Conservation (phyloP, 2,329 filamentous ascomycete genomes). For the Trichocomaceae sp. region DNA sequence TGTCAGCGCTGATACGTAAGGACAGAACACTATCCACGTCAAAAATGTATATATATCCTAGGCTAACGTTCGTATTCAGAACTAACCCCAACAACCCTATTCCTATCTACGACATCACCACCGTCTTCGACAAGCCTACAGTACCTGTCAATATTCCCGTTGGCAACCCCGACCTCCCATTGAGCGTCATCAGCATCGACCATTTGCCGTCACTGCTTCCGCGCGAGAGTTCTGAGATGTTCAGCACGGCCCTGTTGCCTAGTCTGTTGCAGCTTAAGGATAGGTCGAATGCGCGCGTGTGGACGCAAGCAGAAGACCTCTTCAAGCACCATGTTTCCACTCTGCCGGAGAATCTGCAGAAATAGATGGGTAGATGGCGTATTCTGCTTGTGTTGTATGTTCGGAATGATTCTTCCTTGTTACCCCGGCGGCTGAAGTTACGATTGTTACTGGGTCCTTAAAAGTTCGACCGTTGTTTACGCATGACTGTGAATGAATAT, state of each 20-base stretch:
- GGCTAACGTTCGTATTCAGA: slow-evolving; percentile 18
- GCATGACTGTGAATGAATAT: background rate
- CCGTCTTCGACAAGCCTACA: slow-evolving; percentile 83
- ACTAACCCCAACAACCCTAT: slow-evolving; percentile 46
- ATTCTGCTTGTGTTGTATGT: too few species aligned
- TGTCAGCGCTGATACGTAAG: slow-evolving; percentile 47
- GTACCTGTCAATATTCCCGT: slow-evolving; percentile 53
- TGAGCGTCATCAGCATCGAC: slow-evolving; percentile 82
- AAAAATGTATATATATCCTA: background rate
- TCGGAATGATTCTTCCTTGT: too few species aligned
- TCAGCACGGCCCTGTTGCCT: slow-evolving; percentile 70
- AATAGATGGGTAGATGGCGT: too few species aligned
- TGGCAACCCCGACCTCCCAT: slow-evolving; percentile 51
- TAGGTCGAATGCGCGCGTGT: slow-evolving; percentile 64
- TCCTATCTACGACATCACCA: slow-evolving; percentile 77
- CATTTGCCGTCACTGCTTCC: slow-evolving; percentile 78
- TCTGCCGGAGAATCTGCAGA: slow-evolving; percentile 45
- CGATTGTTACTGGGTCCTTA: too few species aligned
- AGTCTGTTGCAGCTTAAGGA: slow-evolving; percentile 72
- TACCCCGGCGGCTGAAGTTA: background rate
- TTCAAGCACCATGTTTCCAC: slow-evolving; percentile 75
- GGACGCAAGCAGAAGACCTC: slow-evolving; percentile 75
- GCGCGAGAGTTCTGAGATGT: slow-evolving; percentile 79
- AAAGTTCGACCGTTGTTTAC: background rate
- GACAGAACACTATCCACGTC: background rate